These are phyloP conservation scores for Ascochyta viciae-villosae DNA, from an alignment of 2,329 filamentous ascomycete species.

Conservation along the genomic window DNA sequence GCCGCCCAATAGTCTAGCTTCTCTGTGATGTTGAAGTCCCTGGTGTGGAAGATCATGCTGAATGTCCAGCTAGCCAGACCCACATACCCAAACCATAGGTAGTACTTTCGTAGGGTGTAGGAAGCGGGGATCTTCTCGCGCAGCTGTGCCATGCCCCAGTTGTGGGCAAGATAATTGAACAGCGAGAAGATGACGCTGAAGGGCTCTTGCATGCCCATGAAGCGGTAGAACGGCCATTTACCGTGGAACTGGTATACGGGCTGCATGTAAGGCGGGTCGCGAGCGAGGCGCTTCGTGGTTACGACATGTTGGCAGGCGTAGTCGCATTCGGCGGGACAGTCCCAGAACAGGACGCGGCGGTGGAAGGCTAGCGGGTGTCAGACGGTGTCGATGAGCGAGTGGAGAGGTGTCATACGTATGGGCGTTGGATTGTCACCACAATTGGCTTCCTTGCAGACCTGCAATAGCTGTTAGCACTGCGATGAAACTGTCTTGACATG, in stretches of 20 bases:
- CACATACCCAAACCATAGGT: conserved; percentile 79
- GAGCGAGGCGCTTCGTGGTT: conserved; percentile 72
- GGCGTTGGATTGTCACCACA: conserved; percentile 69
- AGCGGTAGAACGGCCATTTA: conserved; percentile 95
- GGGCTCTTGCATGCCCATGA: conserved; percentile 93
- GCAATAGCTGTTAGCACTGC: not conserved
- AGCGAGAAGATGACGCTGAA: conserved; percentile 92
- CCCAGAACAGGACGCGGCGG: conserved; percentile 89
- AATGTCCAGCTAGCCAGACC: conserved; percentile 85
- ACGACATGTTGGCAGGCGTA: conserved; percentile 96
- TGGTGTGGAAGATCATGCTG: conserved; percentile 89
- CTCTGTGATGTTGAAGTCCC: conserved; percentile 86
- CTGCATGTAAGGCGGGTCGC: conserved; percentile 67
- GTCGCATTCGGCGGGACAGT: conserved; percentile 93
- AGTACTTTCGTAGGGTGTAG: conserved; percentile 82
- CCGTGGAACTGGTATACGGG: conserved; percentile 92
- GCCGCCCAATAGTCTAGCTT: conserved; percentile 96
- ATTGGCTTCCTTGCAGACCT: conserved; percentile 84
- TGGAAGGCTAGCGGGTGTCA: conserved; percentile 68
- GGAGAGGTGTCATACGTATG: conserved; percentile 68
- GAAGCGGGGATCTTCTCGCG: conserved; percentile 71
- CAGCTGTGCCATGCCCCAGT: conserved; percentile 75
- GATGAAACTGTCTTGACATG: not conserved
- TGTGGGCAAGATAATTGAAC: conserved; percentile 88
- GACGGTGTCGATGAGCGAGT: not conserved